phyloP scores from a whole-genome alignment of 208 protist species.

The Leishmania lainsoni region DNA sequence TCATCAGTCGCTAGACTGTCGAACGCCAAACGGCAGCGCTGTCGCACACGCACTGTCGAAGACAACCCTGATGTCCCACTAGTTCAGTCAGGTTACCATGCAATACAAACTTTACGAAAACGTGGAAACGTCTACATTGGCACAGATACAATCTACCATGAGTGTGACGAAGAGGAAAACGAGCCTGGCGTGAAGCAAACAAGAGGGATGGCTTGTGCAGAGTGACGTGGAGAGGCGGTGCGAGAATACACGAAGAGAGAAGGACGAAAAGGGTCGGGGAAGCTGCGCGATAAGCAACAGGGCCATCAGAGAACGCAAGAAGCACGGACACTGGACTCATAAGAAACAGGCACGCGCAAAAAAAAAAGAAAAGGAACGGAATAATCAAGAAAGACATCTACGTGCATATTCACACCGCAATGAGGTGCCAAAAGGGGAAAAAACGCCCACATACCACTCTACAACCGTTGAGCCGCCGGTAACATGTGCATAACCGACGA shows the following conservation, averaged over 20 bases:
- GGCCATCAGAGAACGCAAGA: not conserved
- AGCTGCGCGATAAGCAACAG: not conserved
- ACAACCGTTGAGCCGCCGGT: not conserved
- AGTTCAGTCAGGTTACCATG: not conserved
- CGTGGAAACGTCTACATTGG: too few relatives aligned
- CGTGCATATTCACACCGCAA: not conserved
- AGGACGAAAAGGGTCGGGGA: not conserved
- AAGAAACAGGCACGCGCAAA: not conserved
- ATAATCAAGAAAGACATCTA: too few relatives aligned
- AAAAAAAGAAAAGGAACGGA: not conserved
- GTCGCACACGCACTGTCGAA: not conserved
- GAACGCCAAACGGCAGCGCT: not conserved
- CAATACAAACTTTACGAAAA: not conserved
- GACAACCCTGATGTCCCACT: not conserved
- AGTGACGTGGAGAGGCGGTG: not conserved
- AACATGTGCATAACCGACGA: not conserved
- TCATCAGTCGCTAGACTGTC: not conserved
- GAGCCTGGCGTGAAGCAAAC: not conserved
- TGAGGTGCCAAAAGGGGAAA: not conserved
- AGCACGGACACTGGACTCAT: not conserved
- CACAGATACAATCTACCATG: not conserved
- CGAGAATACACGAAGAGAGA: not conserved
- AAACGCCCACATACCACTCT: not conserved
- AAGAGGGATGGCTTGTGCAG: not conserved
- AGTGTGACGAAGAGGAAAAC: not conserved